Conservation (phyloP, 2,329 filamentous ascomycete genomes). For the Aspergillus clavatus region DNA sequence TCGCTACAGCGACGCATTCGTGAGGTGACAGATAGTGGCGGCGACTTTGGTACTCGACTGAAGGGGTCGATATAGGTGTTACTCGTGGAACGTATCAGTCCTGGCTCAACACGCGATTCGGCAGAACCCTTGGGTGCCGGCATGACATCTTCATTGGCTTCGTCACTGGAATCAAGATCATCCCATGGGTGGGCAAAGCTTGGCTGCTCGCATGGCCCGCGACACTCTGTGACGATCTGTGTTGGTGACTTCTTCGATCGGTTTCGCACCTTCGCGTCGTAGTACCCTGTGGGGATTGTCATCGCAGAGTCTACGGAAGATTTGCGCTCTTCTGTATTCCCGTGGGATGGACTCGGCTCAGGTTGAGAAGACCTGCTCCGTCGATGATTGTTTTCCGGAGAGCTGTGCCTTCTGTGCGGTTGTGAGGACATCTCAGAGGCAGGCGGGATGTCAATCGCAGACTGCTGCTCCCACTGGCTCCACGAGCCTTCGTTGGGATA, state of each 20-base stretch:
- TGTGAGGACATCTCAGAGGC: slow-evolving; percentile 6
- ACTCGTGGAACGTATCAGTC: not conserved
- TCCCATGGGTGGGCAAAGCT: not conserved
- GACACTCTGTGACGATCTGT: not conserved
- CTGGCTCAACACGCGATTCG: not conserved
- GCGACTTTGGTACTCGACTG: slow-evolving; percentile 28
- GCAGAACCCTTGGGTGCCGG: not conserved
- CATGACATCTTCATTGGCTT: slow-evolving; percentile 17
- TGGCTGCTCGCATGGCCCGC: not conserved
- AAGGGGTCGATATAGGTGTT: slow-evolving; percentile 18
- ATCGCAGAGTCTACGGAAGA: slow-evolving; percentile 13
- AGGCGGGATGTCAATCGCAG: slow-evolving; percentile 13
- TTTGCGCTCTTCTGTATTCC: slow-evolving; percentile 2
- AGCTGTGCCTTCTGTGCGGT: slow-evolving; percentile 13
- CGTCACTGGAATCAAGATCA: slow-evolving; percentile 18
- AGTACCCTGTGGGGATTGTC: slow-evolving; percentile 28
- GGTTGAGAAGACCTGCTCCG: slow-evolving; percentile 4
- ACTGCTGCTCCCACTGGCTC: slow-evolving; percentile 34
- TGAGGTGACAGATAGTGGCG: slow-evolving; percentile 34
- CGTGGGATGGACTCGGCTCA: not conserved
- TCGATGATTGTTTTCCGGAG: slow-evolving; percentile 8
- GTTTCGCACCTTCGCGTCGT: slow-evolving; percentile 25
- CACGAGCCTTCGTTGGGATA: slow-evolving; percentile 40
- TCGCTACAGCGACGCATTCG: slow-evolving; percentile 33
- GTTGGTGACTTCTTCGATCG: slow-evolving; percentile 11